Percentiles rank a stretch among this genome's conserved stretches.
Evolutionary conservation across 2,329 filamentous ascomycete genomes (phyloP).

Genomic region (Myriosclerotinia curreyana): DNA sequence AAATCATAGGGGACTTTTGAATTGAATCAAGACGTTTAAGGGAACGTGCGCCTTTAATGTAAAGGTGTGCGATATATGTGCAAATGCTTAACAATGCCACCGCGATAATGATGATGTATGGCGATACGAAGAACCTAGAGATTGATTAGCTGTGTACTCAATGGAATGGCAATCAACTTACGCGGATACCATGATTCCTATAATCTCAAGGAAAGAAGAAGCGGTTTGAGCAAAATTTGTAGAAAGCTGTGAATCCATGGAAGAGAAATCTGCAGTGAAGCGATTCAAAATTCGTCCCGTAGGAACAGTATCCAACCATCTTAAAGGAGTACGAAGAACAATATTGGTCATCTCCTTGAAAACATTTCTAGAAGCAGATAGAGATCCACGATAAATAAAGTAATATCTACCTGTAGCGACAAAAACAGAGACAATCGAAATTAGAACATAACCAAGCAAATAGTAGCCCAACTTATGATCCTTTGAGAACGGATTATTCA

Average conservation of each 20-base stretch:
- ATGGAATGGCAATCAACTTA: conserved; percentile 12
- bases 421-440: conserved; percentile 55
- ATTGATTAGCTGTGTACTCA: conserved; percentile 5
- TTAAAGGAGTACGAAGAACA: conserved; percentile 65
- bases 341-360: conserved; percentile 64
- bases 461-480: conserved; percentile 50
- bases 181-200: conserved; percentile 62
- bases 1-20: conserved; percentile 72
- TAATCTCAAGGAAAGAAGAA: conserved; percentile 55
- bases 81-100: conserved; percentile 32
- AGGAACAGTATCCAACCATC: conserved; percentile 75
- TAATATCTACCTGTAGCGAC: conserved; percentile 51
- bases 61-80: conserved; percentile 50
- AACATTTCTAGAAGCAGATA: conserved; percentile 62
- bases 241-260: conserved; percentile 64
- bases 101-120: conserved; percentile 60
- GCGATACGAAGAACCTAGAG: conserved; percentile 54
- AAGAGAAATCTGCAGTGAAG: conserved; percentile 72
- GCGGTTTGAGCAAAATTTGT: conserved; percentile 59
- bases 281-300: conserved; percentile 72
- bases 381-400: conserved; percentile 59
- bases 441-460: conserved; percentile 60
- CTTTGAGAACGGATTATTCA: conserved; percentile 13
- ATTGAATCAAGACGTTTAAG: conserved; percentile 73
- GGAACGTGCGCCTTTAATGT: conserved; percentile 65